These are phyloP conservation scores for Phytophthora vignae DNA, from an alignment of 352 stramenopile species.

Conservation along the genomic window DNA sequence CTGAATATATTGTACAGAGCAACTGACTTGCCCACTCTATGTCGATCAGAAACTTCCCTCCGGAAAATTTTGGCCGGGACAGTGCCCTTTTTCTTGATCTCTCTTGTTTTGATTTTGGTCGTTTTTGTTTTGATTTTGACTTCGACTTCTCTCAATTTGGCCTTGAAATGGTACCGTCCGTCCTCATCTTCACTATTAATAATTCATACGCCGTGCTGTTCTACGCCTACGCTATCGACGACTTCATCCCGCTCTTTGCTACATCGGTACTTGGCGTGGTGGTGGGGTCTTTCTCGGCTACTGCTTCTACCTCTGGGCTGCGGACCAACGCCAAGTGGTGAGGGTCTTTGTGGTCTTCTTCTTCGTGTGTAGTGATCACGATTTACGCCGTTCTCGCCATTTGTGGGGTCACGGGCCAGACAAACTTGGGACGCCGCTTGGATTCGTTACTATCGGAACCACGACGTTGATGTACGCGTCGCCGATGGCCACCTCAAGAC, in stretches of 20 bases:
- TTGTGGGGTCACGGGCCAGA: slow-evolving; percentile 34
- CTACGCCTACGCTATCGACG: slow-evolving; percentile 56
- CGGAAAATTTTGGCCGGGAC: too few relatives aligned
- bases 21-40: too few relatives aligned
- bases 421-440: slow-evolving; percentile 28
- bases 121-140: too few relatives aligned
- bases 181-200: slow-evolving; percentile 39
- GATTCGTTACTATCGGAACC: slow-evolving; percentile 46
- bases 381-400: slow-evolving; percentile 41
- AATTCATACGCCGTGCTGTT: slow-evolving; percentile 42
- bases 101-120: too few relatives aligned
- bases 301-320: slow-evolving; percentile 51
- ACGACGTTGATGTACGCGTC: slow-evolving; percentile 55
- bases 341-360: slow-evolving; percentile 37
- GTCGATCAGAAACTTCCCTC: too few relatives aligned
- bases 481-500: slow-evolving; percentile 30
- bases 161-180: too few relatives aligned
- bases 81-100: too few relatives aligned
- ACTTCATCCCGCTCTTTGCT: slow-evolving; percentile 56
- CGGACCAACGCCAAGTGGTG: slow-evolving; percentile 33
- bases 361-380: slow-evolving; percentile 33
- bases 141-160: too few relatives aligned
- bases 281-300: slow-evolving; percentile 45
- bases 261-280: slow-evolving; percentile 49
- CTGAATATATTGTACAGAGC: too few relatives aligned